Evolutionary conservation across 306 rosid genomes (phyloP), one percentile per base, ranked within the genome.

Genomic region (Echinosophora koreensis): DNA sequence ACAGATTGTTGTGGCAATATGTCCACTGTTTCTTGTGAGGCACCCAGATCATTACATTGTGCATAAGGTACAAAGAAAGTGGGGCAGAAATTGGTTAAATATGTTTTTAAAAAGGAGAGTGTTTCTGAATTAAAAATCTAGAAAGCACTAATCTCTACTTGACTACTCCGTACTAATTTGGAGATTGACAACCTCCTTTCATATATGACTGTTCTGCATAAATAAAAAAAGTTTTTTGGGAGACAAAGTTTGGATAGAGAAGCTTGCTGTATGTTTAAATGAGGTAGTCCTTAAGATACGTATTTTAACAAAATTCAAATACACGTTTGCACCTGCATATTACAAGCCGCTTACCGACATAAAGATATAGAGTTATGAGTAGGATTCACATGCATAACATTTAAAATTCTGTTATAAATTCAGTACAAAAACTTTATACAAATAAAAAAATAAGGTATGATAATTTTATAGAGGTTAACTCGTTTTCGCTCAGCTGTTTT

Each of bases 71-170:
- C 4, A 10, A 47, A 47, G 52, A 63, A 17, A 0, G 51, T 15
- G 32, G 69, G 69, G 22, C 55, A 65, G 42, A 66, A 65, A 41
- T 10, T 39, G 52, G 34, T 17, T 16, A 16, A 65, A 65, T 27
- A 67, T 15, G 0, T 22, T 35, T 34, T 61, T 2, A 34, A 61
- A 62, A 62, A 7, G 28, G 27, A 41, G 18, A 2, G 2, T 35
- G n/a, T 3, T 32, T 49, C 28, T 65, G 54, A 39, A 65, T 15
- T 66, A 18, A 42, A 66, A 34, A 22, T 22, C 22, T 22, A 22
- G 22, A 22, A 22, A 22, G 22, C 22, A 22, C 22, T 22, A 22
- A 22, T 22, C 22, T 22, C 22, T 22, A 22, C 22, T 22, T 22
- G 22, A 22, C 22, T 22, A 22, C 22, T 22, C 22, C 22, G 22